phyloP scores from a whole-genome alignment of 1,284 basidiomycete genomes.

The Malassezia obtusa region DNA sequence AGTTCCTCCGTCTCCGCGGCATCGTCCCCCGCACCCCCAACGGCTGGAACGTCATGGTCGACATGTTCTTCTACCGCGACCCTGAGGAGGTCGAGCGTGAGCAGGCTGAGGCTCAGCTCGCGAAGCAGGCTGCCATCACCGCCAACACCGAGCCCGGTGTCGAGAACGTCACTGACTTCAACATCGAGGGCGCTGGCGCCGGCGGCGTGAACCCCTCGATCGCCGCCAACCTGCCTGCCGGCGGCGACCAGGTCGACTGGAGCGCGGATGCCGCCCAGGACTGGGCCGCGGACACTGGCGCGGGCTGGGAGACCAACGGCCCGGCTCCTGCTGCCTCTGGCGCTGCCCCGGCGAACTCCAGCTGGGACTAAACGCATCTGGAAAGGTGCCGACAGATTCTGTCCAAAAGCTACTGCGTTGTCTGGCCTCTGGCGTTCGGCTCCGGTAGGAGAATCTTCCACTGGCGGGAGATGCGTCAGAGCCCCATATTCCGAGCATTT shows the following conservation, averaged over 20 bases:
- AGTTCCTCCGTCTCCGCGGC: constrained; percentile 90
- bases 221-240: constrained; percentile 34
- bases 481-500: constrained; percentile 22
- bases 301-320: constrained; percentile 65
- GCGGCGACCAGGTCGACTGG: constrained; percentile 63
- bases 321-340: constrained; percentile 12
- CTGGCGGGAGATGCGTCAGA: constrained; percentile 21
- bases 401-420: constrained; percentile 13
- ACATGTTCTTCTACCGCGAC: constrained; percentile 99
- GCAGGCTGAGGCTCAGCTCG: constrained; percentile 70
- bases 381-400: background rate
- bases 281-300: constrained; percentile 47
- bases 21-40: constrained; percentile 77
- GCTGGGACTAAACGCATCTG: constrained; percentile 23
- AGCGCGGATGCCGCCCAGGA: constrained; percentile 53
- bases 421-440: constrained; percentile 28
- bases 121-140: constrained; percentile 58
- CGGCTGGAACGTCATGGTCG: constrained; percentile 93
- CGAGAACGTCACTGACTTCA: constrained; percentile 35
- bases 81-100: constrained; percentile 98
- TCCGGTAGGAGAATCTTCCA: constrained; percentile 24
- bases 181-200: constrained; percentile 59
- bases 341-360: constrained; percentile 18
- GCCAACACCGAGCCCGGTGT: constrained; percentile 33
- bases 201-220: constrained; percentile 59